Evolutionary conservation across 139 green algal species (phyloP).

Genomic region (Nannochloris sp.): DNA sequence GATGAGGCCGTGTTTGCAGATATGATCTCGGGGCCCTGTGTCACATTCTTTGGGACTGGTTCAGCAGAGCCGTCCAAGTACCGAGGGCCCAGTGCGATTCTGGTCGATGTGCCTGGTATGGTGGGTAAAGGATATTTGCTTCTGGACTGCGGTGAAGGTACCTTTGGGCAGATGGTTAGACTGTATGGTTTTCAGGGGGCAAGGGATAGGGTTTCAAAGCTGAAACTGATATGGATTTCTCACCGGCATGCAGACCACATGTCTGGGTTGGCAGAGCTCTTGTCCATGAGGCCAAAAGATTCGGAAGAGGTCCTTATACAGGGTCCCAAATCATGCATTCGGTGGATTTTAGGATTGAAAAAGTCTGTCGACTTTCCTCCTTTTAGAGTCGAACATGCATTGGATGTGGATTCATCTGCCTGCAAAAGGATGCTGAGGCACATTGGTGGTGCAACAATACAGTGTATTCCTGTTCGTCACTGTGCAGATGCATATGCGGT

Average conservation of each 20-base stretch:
- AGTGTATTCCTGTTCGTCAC: conserved; percentile 35
- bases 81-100: conserved; percentile 49
- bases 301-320: conserved; percentile 37
- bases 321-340: conserved; percentile 31
- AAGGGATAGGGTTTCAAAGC: conserved; percentile 10
- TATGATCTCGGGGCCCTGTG: background rate
- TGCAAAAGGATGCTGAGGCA: background rate
- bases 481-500: conserved; percentile 57
- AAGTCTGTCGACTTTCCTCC: conserved; percentile 14
- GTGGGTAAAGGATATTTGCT: conserved; percentile 34
- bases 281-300: conserved; percentile 18
- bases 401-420: conserved; percentile 12
- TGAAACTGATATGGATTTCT: conserved; percentile 67
- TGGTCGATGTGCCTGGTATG: conserved; percentile 13
- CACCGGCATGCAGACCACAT: conserved; percentile 67
- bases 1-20: background rate
- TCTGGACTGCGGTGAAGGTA: conserved; percentile 71
- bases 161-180: conserved; percentile 37
- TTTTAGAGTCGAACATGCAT: background rate
- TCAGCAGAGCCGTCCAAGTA: conserved; percentile 78
- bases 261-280: conserved; percentile 34
- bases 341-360: conserved; percentile 40
- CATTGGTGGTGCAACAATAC: conserved; percentile 11
- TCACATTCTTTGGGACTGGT: conserved; percentile 75
- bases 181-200: conserved; percentile 1